These are phyloP conservation scores for Hypoxylon intermedium DNA, from an alignment of 495 filamentous ascomycete species.

Conservation along the genomic window DNA sequence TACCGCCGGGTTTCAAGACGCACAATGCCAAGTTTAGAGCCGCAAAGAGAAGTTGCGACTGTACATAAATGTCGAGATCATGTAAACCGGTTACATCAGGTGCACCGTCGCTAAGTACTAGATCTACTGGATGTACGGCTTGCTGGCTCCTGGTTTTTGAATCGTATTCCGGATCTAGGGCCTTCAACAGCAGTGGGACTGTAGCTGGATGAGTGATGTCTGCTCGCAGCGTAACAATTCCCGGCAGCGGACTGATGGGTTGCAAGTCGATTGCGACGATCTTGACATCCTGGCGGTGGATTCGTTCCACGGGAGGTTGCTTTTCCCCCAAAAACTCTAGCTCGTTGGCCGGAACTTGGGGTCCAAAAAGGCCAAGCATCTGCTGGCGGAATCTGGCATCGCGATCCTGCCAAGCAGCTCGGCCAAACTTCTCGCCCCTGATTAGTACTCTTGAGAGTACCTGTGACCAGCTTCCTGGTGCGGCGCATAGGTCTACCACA, in stretches of 20 bases:
- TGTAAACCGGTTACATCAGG: slow-evolving; percentile 97
- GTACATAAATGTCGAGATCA: slow-evolving; percentile 96
- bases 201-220: slow-evolving; percentile 98
- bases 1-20: slow-evolving; percentile 89
- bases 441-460: slow-evolving; percentile 92
- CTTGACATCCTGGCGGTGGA: slow-evolving; percentile 77
- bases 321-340: slow-evolving; percentile 33
- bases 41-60: slow-evolving; percentile 91
- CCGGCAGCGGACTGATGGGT: slow-evolving; percentile 90
- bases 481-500: slow-evolving; percentile 95
- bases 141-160: slow-evolving; percentile 57
- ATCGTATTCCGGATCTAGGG: slow-evolving; percentile 78
- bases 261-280: slow-evolving; percentile 96
- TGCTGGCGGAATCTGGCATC: slow-evolving; percentile 66
- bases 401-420: slow-evolving; percentile 83
- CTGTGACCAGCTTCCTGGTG: slow-evolving; percentile 95
- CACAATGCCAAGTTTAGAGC: slow-evolving; percentile 91
- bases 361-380: slow-evolving; percentile 55
- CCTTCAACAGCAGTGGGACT: slow-evolving; percentile 82
- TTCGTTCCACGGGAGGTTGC: slow-evolving; percentile 39
- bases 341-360: slow-evolving; percentile 28
- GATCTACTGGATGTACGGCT: slow-evolving; percentile 75
- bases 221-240: slow-evolving; percentile 87
- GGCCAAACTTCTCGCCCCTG: slow-evolving; percentile 87
- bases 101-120: slow-evolving; percentile 93